Evolutionary conservation across 352 stramenopile species (phyloP).

Genomic region (Globisporangium rhizosaccharum): DNA sequence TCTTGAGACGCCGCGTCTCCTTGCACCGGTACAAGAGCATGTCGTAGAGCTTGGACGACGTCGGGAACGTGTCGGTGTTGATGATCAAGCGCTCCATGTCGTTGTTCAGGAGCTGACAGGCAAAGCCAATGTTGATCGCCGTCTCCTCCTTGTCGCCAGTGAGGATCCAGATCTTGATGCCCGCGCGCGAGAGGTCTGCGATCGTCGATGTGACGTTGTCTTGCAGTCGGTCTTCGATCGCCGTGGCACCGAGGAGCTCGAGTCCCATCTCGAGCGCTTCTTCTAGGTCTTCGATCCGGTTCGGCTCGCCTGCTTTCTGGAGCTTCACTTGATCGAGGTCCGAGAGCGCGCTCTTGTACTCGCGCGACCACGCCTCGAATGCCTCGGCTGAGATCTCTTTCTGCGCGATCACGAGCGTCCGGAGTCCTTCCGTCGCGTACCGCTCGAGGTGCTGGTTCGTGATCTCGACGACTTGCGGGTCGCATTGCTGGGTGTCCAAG

Average conservation of each 20-base stretch:
- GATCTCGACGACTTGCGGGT: conserved; percentile 43
- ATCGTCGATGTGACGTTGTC: conserved; percentile 74
- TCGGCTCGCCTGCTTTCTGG: conserved; percentile 52
- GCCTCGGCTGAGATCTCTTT: conserved; percentile 61
- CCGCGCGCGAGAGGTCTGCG: conserved; percentile 58
- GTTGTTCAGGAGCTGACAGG: conserved; percentile 93
- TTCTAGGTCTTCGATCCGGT: conserved; percentile 78
- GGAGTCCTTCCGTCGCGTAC: conserved; percentile 82
- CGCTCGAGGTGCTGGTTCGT: conserved; percentile 78
- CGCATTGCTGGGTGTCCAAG: conserved; percentile 30
- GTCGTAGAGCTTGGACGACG: conserved; percentile 52
- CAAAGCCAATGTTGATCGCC: conserved; percentile 96
- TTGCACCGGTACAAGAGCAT: conserved; percentile 44
- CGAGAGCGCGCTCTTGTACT: conserved; percentile 70
- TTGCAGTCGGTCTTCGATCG: conserved; percentile 80
- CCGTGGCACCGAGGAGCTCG: conserved; percentile 68
- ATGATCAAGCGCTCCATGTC: conserved; percentile 92
- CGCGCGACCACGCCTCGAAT: conserved; percentile 65
- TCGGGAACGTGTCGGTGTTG: conserved; percentile 58
- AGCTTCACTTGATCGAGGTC: conserved; percentile 63
- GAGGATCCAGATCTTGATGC: conserved; percentile 85
- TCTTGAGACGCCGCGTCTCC: conserved; percentile 29
- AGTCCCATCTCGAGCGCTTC: conserved; percentile 71
- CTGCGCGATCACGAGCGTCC: conserved; percentile 86
- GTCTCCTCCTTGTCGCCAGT: conserved; percentile 94